phyloP scores from a whole-genome alignment of 78 protist species.

The Dictyostelium intermedium region DNA sequence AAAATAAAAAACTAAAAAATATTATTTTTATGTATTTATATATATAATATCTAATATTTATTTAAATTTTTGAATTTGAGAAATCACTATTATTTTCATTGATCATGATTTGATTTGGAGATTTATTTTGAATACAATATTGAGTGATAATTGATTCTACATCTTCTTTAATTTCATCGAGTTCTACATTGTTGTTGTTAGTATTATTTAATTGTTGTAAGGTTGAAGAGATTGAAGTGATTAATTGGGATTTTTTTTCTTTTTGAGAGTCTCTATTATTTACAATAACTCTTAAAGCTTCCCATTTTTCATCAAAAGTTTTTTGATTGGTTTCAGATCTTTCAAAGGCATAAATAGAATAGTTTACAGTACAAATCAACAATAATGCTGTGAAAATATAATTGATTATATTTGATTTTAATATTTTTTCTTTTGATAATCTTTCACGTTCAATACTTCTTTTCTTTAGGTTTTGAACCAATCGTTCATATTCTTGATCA shows the following conservation, averaged over 20 bases:
- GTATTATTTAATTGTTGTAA: not conserved
- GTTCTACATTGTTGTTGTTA: not conserved
- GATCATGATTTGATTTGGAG: not conserved
- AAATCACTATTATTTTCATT: not conserved
- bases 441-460: not conserved
- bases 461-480: not conserved
- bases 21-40: too few relatives aligned
- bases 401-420: not conserved
- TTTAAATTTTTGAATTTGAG: not conserved
- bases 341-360: not conserved
- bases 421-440: not conserved
- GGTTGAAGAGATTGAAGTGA: not conserved
- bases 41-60: not conserved
- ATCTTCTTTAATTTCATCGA: not conserved
- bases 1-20: not conserved
- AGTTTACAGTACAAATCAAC: not conserved
- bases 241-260: not conserved
- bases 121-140: not conserved
- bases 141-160: not conserved
- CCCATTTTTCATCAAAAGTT: conserved; percentile 15
- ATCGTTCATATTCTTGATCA: not conserved
- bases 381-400: not conserved
- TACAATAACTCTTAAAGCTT: not conserved
- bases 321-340: not conserved
- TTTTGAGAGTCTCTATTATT: conserved; percentile 7